A percentile compares a stretch with the other conserved stretches of the same genome.
These are phyloP conservation scores for Penicillium pulvis DNA, from an alignment of 495 filamentous ascomycete genomes.

Conservation along the genomic window DNA sequence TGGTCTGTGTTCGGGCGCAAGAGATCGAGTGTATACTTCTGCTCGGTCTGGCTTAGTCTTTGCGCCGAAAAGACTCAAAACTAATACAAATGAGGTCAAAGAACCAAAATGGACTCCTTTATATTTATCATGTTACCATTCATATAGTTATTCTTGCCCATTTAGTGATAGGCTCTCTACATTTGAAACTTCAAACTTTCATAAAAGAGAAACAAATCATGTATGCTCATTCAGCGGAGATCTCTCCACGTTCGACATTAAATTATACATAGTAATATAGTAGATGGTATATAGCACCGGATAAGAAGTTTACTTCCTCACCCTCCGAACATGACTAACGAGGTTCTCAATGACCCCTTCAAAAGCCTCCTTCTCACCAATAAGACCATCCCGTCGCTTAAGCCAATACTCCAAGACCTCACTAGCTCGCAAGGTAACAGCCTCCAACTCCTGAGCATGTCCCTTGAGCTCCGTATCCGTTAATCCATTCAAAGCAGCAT, in stretches of 20 bases:
- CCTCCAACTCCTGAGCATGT: conserved; percentile 73
- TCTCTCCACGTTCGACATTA: conserved; percentile 22
- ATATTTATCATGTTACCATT: too few species aligned
- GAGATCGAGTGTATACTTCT: background rate
- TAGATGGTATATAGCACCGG: conserved; percentile 1
- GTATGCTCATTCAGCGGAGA: conserved; percentile 13
- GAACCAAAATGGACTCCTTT: background rate
- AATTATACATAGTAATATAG: conserved; percentile 27
- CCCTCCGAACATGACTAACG: conserved; percentile 90
- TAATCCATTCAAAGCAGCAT: conserved; percentile 74
- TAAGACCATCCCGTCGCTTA: conserved; percentile 75
- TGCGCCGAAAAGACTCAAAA: too few species aligned
- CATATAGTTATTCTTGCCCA: too few species aligned
- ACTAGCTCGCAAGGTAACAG: conserved; percentile 65
- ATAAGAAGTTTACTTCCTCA: conserved; percentile 60
- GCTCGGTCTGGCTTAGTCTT: too few species aligned
- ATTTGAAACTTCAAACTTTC: background rate
- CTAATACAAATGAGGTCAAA: too few species aligned
- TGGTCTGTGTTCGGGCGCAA: background rate
- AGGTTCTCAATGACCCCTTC: conserved; percentile 98
- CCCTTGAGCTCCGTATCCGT: conserved; percentile 71
- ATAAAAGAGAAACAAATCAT: background rate
- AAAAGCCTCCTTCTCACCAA: conserved; percentile 92
- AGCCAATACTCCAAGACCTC: conserved; percentile 89
- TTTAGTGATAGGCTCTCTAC: background rate